Conservation (phyloP, 176 grass and related monocot species). For the maize (Zea mays) region DNA sequence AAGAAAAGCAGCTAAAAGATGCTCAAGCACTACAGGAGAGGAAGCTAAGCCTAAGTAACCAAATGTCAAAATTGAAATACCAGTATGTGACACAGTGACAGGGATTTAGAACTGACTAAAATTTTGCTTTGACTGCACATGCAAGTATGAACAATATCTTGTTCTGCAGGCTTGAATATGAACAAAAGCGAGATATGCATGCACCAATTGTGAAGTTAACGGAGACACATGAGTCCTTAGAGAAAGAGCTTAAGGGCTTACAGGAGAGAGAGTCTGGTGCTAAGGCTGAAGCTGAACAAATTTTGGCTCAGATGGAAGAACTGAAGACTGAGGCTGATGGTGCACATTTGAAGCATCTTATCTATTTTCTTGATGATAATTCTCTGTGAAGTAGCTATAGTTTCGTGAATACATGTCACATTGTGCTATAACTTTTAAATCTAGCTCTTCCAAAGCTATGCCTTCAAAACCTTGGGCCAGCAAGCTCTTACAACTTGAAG, state of each 20-base stretch:
- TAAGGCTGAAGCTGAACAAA: conserved; percentile 59
- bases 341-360: conserved; percentile 40
- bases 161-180: conserved; percentile 85
- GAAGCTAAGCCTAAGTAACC: conserved; percentile 80
- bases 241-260: conserved; percentile 74
- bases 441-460: neutral
- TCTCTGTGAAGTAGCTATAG: conserved; percentile 8
- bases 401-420: conserved; percentile 2
- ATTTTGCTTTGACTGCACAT: conserved; percentile 23
- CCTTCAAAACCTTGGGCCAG: neutral
- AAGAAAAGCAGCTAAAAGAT: conserved; percentile 90
- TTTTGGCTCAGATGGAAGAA: conserved; percentile 77
- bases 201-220: conserved; percentile 71
- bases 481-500: conserved; percentile 4
- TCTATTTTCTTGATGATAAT: conserved; percentile 20
- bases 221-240: conserved; percentile 60
- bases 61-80: conserved; percentile 99
- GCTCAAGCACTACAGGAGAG: conserved; percentile 82
- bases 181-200: conserved; percentile 89
- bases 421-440: conserved; percentile 22
- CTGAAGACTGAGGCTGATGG: conserved; percentile 82
- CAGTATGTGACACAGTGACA: conserved; percentile 61
- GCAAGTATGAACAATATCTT: conserved; percentile 27
- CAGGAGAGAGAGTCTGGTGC: conserved; percentile 76
- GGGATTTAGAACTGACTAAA: conserved; percentile 17